phyloP scores from a whole-genome alignment of 75 land plant species.

The Cunninghamia lanceolata region DNA sequence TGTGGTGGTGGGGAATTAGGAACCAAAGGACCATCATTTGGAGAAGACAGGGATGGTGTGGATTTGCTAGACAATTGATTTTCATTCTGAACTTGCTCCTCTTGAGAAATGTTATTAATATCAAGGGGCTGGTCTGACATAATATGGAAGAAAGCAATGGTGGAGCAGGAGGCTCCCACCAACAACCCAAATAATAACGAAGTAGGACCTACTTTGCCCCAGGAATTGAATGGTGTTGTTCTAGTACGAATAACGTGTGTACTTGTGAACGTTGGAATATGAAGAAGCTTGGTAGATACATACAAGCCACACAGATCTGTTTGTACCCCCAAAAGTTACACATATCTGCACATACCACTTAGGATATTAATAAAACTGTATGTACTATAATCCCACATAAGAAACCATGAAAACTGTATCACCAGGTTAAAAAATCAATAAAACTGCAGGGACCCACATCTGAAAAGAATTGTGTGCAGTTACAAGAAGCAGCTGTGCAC shows the following conservation, averaged over 20 bases:
- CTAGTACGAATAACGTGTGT: neutral
- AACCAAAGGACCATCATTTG: neutral
- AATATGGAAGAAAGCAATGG: neutral
- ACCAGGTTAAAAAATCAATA: neutral
- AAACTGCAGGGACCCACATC: neutral
- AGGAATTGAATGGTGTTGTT: neutral
- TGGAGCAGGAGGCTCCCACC: conserved; percentile 1
- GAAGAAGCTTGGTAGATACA: neutral
- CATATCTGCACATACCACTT: neutral
- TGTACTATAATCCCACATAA: neutral
- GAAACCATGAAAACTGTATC: neutral
- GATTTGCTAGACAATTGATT: neutral
- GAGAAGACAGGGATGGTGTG: neutral
- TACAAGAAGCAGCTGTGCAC: neutral
- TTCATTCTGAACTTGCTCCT: neutral
- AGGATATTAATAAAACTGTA: neutral
- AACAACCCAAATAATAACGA: neutral
- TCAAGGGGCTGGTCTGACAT: neutral
- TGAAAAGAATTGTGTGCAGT: neutral
- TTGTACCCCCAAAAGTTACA: neutral
- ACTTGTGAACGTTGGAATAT: neutral
- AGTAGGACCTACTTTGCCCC: neutral
- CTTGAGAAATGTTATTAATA: neutral
- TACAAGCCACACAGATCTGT: neutral
- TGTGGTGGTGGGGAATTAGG: neutral